Percentiles rank a stretch among this genome's conserved stretches.
Evolutionary conservation across 2,329 filamentous ascomycete genomes (phyloP).

Genomic region (Ascochyta viciae-villosae): DNA sequence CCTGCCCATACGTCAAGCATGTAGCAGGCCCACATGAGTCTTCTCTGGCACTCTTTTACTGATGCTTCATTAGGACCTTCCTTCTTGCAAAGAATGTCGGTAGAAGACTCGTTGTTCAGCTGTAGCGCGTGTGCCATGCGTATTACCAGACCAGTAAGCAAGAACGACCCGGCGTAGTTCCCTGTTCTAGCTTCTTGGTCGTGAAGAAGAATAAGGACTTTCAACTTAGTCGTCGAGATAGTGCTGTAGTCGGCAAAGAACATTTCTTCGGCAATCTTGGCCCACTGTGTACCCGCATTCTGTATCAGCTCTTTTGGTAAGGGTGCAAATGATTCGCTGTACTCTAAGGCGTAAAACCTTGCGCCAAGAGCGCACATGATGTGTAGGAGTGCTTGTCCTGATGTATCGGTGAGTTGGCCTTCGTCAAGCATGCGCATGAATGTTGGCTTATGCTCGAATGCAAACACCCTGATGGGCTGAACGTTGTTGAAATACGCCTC

Average conservation of each 20-base stretch:
- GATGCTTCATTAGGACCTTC: slow-evolving; percentile 40
- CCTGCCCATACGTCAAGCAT: slow-evolving; percentile 47
- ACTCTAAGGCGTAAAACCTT: slow-evolving; percentile 41
- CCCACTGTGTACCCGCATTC: slow-evolving; percentile 43
- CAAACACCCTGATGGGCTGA: slow-evolving; percentile 37
- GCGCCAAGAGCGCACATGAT: slow-evolving; percentile 44
- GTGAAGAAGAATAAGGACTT: slow-evolving; percentile 40
- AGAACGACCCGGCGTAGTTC: slow-evolving; percentile 42
- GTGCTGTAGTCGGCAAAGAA: slow-evolving; percentile 45
- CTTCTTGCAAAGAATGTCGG: slow-evolving; percentile 37
- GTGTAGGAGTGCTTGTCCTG: slow-evolving; percentile 40
- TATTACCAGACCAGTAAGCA: slow-evolving; percentile 42
- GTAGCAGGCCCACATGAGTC: slow-evolving; percentile 47
- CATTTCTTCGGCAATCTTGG: slow-evolving; percentile 41
- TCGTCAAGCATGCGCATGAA: slow-evolving; percentile 46
- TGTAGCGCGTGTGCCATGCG: slow-evolving; percentile 44
- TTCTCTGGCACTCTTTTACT: slow-evolving; percentile 37
- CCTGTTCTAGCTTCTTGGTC: slow-evolving; percentile 42
- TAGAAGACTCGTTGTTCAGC: slow-evolving; percentile 39
- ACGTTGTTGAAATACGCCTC: slow-evolving; percentile 45
- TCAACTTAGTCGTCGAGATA: slow-evolving; percentile 41
- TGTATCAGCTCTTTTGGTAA: slow-evolving; percentile 40
- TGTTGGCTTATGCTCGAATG: slow-evolving; percentile 42
- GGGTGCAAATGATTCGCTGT: slow-evolving; percentile 36
- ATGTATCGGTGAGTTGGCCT: slow-evolving; percentile 35